Evolutionary conservation across 208 protist species (phyloP).

Genomic region (Phytomonas sp.): DNA sequence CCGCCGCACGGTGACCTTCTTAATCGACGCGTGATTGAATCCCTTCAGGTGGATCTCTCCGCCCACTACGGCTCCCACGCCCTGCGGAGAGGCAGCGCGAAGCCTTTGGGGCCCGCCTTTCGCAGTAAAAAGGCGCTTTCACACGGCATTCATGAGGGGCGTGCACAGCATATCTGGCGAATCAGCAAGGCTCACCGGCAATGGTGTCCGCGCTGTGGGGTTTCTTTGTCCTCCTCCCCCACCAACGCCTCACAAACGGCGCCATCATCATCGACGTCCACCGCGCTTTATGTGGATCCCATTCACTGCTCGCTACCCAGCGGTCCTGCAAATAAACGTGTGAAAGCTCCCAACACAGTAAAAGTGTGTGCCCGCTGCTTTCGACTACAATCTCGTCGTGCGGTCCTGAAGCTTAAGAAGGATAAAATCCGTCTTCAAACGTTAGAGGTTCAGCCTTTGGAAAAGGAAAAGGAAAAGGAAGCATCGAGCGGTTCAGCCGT

Average conservation of each 20-base stretch:
- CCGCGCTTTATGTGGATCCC: neutral
- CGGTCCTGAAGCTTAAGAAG: neutral
- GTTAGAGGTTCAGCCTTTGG: neutral
- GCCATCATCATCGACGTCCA: neutral
- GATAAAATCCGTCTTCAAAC: neutral
- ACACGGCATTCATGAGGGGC: conserved; percentile 19
- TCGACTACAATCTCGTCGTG: neutral
- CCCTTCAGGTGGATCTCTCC: conserved; percentile 26
- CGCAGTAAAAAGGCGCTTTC: conserved; percentile 12
- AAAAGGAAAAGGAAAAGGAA: neutral
- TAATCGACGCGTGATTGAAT: neutral
- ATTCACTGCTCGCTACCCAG: neutral
- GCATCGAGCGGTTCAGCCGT: neutral
- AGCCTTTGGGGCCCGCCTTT: conserved; percentile 51
- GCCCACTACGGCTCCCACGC: conserved; percentile 74
- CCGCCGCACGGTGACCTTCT: neutral
- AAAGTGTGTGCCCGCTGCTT: conserved; percentile 5
- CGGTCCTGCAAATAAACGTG: neutral
- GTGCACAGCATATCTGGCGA: conserved; percentile 37
- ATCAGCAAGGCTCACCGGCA: conserved; percentile 17
- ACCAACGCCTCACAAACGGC: neutral
- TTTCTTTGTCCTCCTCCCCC: conserved; percentile 21
- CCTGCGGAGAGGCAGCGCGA: conserved; percentile 32
- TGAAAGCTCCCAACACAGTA: neutral
- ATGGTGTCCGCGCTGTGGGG: conserved; percentile 61